These are phyloP conservation scores for Chlorella sp. DNA, from an alignment of 139 green algal genomes.

Conservation along the genomic window DNA sequence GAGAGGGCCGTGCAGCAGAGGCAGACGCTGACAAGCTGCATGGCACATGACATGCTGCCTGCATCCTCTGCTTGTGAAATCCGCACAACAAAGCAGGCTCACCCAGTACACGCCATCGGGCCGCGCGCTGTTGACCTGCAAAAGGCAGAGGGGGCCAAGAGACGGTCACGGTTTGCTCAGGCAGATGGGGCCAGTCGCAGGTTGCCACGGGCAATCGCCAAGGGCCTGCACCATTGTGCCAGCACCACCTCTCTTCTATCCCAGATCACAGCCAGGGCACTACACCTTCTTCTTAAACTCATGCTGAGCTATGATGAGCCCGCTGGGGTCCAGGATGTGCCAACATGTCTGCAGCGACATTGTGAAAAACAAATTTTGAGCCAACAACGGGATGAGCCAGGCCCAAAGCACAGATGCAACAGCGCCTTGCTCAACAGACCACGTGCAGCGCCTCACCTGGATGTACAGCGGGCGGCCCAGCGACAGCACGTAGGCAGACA, in stretches of 20 bases:
- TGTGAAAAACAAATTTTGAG: not conserved
- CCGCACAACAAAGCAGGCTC: not conserved
- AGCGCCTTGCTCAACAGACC: not conserved
- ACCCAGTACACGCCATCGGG: constrained; percentile 21
- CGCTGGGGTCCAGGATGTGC: constrained; percentile 9
- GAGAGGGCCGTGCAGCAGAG: not conserved
- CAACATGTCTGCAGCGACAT: not conserved
- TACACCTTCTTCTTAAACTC: constrained; percentile 17
- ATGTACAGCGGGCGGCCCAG: constrained; percentile 26
- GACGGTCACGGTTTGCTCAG: too few species aligned
- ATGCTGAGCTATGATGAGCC: not conserved
- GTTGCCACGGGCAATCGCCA: not conserved
- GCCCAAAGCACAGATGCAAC: not conserved
- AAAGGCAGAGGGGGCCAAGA: not conserved
- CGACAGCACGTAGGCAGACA: not conserved
- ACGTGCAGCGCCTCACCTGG: not conserved
- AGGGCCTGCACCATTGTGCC: not conserved
- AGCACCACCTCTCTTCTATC: not conserved
- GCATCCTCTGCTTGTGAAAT: not conserved
- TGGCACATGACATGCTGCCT: not conserved
- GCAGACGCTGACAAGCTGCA: not conserved
- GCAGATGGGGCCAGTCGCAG: not conserved
- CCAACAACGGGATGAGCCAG: not conserved
- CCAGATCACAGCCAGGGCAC: not conserved
- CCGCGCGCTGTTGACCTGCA: constrained; percentile 17